Base-by-base conservation (phyloP, 2,329 filamentous ascomycete genomes). In the Arthroderma sp. region DNA sequence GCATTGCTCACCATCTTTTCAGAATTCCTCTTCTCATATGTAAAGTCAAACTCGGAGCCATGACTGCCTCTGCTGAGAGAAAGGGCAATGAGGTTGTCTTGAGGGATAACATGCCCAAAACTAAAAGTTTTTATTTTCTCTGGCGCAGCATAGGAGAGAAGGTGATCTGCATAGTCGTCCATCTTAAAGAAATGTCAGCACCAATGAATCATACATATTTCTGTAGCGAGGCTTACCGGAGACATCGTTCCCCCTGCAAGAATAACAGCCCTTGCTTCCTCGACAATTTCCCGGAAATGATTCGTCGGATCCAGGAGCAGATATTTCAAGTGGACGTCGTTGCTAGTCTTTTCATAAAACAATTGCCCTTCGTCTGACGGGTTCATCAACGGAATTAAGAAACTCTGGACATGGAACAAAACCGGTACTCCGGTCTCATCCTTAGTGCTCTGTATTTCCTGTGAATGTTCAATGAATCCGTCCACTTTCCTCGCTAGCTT, bases 231-330 rank as follows among this genome's bases (percentile, higher is more conserved):
- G 56, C 65, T 56, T 59, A 75, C 73, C 0, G 91, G 91, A 2
- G 91, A 94, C 91, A 98, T 96, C 28, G 91, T 98, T 22, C 91
- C 91, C 47, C 91, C 91, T 0, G 88, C 91, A 3, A 98, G 70
- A 36, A 98, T 82, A 3, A 98, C 83, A 1, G 89, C 85, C 47
- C 87, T 75, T 0, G 91, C 86, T 49, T 83, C 80, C 29, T 85
- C 79, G 1, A 89, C 85, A 42, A 96, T 83, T 7, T 88, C 83
- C 5, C 82, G 82, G 62, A 98, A 96, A 52, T 93, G 85, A 55
- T 89, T 80, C 0, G 88, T 88, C 0, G 91, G 89, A 30, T 94
- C 91, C 0, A 98, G 75, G 4, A 98, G 74, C 53, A 94, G 77
- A 59, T 95, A 98, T 37, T 80, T 86, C 8, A 96, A 67, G 22